Conservation (phyloP, 176 grass and related monocot genomes). For the Miscanthus lutarioriparius region DNA sequence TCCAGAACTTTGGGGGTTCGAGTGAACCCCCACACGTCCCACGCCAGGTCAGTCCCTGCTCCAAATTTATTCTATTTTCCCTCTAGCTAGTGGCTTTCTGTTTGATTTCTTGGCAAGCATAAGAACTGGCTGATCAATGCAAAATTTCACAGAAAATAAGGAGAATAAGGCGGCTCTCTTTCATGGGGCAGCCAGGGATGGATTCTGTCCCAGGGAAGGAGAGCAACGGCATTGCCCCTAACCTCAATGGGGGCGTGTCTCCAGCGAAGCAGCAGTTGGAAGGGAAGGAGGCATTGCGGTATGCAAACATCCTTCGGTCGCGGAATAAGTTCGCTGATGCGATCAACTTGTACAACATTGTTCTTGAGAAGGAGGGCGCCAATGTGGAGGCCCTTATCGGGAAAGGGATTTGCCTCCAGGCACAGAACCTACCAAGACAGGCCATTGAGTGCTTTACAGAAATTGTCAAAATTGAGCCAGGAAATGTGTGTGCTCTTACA, state of each 20-base stretch:
- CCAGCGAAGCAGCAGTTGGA: constrained; percentile 32
- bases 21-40: not conserved
- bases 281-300: constrained; percentile 57
- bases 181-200: constrained; percentile 40
- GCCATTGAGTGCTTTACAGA: constrained; percentile 76
- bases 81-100: not conserved
- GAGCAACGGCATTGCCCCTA: constrained; percentile 33
- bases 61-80: constrained; percentile 7
- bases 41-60: not conserved
- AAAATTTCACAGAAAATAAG: constrained; percentile 21
- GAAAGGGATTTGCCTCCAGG: constrained; percentile 90
- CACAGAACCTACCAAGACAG: constrained; percentile 59
- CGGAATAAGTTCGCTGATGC: constrained; percentile 91
- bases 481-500: constrained; percentile 81
- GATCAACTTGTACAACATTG: constrained; percentile 60
- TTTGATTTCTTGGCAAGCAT: not conserved
- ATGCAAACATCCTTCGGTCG: constrained; percentile 82
- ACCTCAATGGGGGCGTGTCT: constrained; percentile 12
- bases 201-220: constrained; percentile 33
- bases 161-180: not conserved
- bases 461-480: constrained; percentile 63
- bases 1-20: not conserved
- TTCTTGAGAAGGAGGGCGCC: constrained; percentile 60
- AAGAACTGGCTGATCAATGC: not conserved
- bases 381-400: constrained; percentile 93